Evolutionary conservation across 306 rosid species (phyloP).

Genomic region (Dryas octopetala): DNA sequence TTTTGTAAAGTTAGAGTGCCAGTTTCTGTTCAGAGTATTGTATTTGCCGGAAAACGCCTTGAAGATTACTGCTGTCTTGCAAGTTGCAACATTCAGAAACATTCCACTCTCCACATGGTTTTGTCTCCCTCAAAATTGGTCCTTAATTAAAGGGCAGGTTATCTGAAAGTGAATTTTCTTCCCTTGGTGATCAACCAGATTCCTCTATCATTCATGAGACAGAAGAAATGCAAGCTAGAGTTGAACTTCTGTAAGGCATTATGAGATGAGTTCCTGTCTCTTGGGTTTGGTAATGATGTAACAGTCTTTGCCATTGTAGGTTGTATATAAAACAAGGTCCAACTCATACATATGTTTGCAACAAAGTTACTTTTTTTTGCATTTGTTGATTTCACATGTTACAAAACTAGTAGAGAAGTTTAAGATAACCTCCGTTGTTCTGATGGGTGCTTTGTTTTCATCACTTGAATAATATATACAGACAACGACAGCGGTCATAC

Average conservation of each 20-base stretch:
- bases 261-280: neutral
- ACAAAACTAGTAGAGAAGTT: neutral
- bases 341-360: neutral
- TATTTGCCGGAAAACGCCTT: slow-evolving; percentile 15
- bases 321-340: neutral
- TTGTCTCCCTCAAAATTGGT: neutral
- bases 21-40: slow-evolving; percentile 8
- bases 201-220: neutral
- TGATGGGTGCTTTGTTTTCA: no score
- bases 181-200: neutral
- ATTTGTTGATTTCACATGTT: neutral
- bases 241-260: neutral
- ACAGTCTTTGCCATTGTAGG: neutral
- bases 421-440: no score
- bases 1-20: slow-evolving; percentile 12
- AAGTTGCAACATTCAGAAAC: slow-evolving; percentile 22
- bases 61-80: slow-evolving; percentile 3
- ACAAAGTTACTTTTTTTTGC: neutral
- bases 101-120: slow-evolving; percentile 35
- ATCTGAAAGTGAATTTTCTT: no score
- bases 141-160: no score
- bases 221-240: neutral
- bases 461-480: no score
- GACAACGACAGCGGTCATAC: no score
- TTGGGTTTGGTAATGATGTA: neutral